Evolutionary conservation across 768 basidiomycete genomes (phyloP).

Genomic region (Leccinum boreale): DNA sequence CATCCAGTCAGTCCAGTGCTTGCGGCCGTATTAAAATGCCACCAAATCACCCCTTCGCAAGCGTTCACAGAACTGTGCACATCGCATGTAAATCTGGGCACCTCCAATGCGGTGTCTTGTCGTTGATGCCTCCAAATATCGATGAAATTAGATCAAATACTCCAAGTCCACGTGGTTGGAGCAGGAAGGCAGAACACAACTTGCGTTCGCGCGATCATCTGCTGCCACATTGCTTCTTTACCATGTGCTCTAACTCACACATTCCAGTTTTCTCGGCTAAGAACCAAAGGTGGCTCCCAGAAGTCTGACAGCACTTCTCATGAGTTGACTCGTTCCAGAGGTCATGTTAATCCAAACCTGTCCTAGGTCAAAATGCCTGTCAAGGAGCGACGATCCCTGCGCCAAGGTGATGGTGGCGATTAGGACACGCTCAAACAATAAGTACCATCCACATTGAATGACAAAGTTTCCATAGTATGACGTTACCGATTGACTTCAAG

Average conservation of each 20-base stretch:
- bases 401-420: background rate
- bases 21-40: background rate
- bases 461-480: background rate
- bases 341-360: background rate
- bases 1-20: background rate
- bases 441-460: background rate
- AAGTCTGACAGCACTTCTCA: background rate
- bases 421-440: background rate
- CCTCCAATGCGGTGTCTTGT: background rate
- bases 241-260: background rate
- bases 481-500: background rate
- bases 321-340: background rate
- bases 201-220: background rate
- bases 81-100: background rate
- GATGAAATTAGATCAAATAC: background rate
- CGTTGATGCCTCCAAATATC: background rate
- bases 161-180: background rate
- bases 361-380: background rate
- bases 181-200: background rate
- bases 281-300: background rate
- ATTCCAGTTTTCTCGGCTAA: background rate
- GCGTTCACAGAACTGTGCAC: background rate
- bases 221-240: background rate
- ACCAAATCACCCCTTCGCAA: background rate
- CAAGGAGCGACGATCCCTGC: background rate